Base-by-base conservation (phyloP, 2,329 filamentous ascomycete species). In the Claviceps arundinis region DNA sequence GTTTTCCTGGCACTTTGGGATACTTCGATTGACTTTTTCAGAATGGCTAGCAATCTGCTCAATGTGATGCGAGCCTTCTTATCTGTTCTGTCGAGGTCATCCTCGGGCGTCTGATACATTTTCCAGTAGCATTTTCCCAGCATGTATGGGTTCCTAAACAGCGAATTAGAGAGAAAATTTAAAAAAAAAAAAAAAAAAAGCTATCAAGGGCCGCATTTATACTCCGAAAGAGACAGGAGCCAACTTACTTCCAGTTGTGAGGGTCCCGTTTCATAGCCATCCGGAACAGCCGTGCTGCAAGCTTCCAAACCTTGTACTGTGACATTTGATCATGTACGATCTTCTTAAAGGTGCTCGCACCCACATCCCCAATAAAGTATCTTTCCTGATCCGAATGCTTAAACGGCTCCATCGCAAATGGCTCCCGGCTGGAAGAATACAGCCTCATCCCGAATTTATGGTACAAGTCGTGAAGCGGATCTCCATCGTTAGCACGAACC, bases 91-190 rank as follows among this genome's bases (percentile, higher is more conserved):
- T 73, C 71, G 2, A 78, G 67, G 1, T 66, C 58, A 8, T 73
- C 70, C 0, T 62, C 57, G 0, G 72, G 68, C 47, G 73, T 76
- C 55, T 75, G 72, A 56, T 78, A 78, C 76, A 82, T 80, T 61
- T 82, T 82, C 78, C 78, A 82, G 42, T 80, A 70, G 55, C 78
- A 82, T 58, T 82, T 82, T 48, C 75, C 72, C 48, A 78, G 70
- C 78, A 82, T 81, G 60, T 79, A 81, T 0, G 74, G 68, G 54
- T 78, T 80, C 56, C 73, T 75, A 34, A 34, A 11, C 8, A 22
- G 4, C 11, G 48, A 70, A 55, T 24, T 2, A 24, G 2, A 44
- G 2, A 8, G 24, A 37, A 11, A 7, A n/a, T 2, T n/a, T 7
- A 19, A 46, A 46, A 13, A 5, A 46, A 17, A 37, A 26, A 13